Percentiles rank a stretch among this genome's conserved stretches.
Conservation (phyloP, 2,329 filamentous ascomycete genomes). For the Atkinsonella texensis region DNA sequence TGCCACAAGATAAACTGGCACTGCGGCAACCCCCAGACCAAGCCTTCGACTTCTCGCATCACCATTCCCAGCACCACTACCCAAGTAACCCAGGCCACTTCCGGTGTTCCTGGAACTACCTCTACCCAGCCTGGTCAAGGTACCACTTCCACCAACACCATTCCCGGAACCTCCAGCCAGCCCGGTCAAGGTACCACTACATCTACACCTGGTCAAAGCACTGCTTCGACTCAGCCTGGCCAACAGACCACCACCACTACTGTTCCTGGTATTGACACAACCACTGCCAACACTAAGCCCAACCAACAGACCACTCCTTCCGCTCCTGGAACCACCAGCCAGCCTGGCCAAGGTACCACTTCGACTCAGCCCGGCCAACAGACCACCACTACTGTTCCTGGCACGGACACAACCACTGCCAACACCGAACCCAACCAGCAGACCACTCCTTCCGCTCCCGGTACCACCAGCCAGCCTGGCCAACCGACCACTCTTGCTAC, state of each 20-base stretch:
- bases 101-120: background rate
- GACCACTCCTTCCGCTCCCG: too few species aligned
- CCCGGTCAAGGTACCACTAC: conserved; percentile 4
- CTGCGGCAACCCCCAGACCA: conserved; percentile 34
- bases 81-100: background rate
- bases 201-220: background rate
- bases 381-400: too few species aligned
- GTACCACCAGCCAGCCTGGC: background rate
- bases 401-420: conserved; percentile 3
- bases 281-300: conserved; percentile 2
- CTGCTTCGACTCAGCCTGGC: background rate
- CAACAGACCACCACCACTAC: conserved; percentile 4
- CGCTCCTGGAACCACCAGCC: conserved; percentile 8
- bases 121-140: conserved; percentile 2
- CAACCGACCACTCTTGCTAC: conserved; percentile 6
- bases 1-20: conserved; percentile 41
- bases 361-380: conserved; percentile 6
- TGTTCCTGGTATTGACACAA: background rate
- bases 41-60: background rate
- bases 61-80: background rate
- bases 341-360: conserved; percentile 2
- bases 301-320: conserved; percentile 9
- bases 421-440: background rate
- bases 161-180: background rate
- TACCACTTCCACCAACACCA: conserved; percentile 1